Evolutionary conservation across 148 eudicot genomes (phyloP).

Genomic region (Nepenthes mirabilis): DNA sequence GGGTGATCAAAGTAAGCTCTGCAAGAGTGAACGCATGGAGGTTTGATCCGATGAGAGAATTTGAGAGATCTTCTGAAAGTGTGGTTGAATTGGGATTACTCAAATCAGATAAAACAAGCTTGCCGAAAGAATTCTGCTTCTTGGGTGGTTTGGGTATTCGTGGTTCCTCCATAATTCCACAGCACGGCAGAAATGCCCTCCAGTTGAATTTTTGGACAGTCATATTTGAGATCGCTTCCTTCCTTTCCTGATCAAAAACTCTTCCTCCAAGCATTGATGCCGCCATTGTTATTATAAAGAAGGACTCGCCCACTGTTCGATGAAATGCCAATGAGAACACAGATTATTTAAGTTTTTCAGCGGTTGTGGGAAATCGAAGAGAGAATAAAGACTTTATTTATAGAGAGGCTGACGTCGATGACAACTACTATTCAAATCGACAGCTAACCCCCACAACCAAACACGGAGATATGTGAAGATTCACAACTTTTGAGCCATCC

Average conservation of each 20-base stretch:
- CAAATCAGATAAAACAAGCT: constrained; percentile 32
- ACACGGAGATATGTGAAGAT: constrained; percentile 14
- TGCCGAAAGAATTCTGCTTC: constrained; percentile 21
- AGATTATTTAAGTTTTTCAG: background rate
- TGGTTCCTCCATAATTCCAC: constrained; percentile 18
- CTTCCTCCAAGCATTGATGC: background rate
- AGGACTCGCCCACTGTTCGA: background rate
- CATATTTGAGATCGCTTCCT: background rate
- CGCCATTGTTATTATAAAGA: background rate
- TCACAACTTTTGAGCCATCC: constrained; percentile 17
- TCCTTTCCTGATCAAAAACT: background rate
- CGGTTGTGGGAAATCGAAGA: constrained; percentile 17
- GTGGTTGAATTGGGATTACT: constrained; percentile 37
- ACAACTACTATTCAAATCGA: constrained; percentile 23
- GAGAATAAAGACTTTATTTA: constrained; percentile 16
- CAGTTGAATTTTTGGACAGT: constrained; percentile 10
- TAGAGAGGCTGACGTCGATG: constrained; percentile 6
- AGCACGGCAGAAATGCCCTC: constrained; percentile 25
- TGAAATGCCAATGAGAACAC: background rate
- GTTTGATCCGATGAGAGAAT: constrained; percentile 54
- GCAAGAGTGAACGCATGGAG: constrained; percentile 45
- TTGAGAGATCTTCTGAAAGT: constrained; percentile 50
- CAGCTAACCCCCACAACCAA: constrained; percentile 15
- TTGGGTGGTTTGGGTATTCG: constrained; percentile 1
- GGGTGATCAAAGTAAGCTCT: constrained; percentile 70